Conservation (phyloP, 2,329 filamentous ascomycete genomes). For the Phoma sp. region DNA sequence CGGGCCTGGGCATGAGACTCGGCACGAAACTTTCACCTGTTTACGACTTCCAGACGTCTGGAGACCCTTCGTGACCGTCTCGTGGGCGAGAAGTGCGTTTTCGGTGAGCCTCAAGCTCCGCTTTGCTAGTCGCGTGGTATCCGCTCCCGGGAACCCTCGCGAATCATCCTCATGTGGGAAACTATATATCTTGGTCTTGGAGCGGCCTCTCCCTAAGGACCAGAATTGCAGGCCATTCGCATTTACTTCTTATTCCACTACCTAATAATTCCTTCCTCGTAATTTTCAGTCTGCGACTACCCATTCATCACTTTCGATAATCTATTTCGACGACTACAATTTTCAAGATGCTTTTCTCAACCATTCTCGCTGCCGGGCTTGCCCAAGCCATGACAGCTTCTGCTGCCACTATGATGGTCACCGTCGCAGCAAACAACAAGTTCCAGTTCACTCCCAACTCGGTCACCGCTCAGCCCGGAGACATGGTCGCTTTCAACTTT, state of each 20-base stretch:
- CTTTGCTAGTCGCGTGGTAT: slow-evolving; percentile 2
- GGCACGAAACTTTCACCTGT: slow-evolving; percentile 10
- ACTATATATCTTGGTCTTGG: slow-evolving; percentile 19
- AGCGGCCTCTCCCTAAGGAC: slow-evolving; percentile 15
- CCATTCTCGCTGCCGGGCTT: slow-evolving; percentile 27
- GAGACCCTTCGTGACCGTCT: slow-evolving; percentile 3
- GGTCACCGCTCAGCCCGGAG: slow-evolving; percentile 36
- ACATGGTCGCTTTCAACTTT: slow-evolving; percentile 39
- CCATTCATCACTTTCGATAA: slow-evolving; percentile 10
- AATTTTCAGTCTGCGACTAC: slow-evolving; percentile 13
- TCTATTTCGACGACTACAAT: neutral
- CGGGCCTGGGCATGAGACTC: slow-evolving; percentile 16
- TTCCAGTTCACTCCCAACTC: slow-evolving; percentile 39
- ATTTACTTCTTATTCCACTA: slow-evolving; percentile 11
- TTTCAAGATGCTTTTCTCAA: slow-evolving; percentile 35
- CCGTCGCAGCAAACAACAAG: slow-evolving; percentile 41
- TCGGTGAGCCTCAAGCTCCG: slow-evolving; percentile 17
- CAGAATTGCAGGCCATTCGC: slow-evolving; percentile 27
- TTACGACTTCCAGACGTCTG: slow-evolving; percentile 2
- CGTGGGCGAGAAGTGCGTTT: slow-evolving; percentile 14
- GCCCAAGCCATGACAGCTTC: slow-evolving; percentile 35
- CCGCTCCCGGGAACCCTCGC: neutral
- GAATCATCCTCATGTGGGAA: neutral
- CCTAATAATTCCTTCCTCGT: slow-evolving; percentile 6
- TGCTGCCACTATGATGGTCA: slow-evolving; percentile 41